Conservation (phyloP, 1,284 basidiomycete genomes). For the Boletus sp. region DNA sequence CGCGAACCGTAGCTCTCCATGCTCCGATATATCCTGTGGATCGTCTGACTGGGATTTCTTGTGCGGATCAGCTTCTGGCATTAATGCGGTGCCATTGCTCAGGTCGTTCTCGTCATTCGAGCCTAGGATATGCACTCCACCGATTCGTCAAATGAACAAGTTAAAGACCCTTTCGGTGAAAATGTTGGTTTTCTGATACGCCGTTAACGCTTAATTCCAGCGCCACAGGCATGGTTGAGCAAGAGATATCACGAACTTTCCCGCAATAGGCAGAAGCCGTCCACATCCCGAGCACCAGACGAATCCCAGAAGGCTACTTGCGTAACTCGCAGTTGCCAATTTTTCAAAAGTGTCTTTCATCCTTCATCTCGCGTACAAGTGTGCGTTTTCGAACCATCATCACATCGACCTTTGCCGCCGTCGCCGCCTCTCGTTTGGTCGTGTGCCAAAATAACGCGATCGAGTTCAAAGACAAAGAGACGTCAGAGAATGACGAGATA, state of each 20-base stretch:
- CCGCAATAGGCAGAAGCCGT: neutral
- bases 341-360: slow-evolving; percentile 4
- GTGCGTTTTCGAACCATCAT: neutral
- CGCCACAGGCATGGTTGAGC: slow-evolving; percentile 11
- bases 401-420: neutral
- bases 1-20: neutral
- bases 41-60: neutral
- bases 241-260: neutral
- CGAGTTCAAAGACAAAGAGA: slow-evolving; percentile 6
- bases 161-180: slow-evolving; percentile 13
- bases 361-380: slow-evolving; percentile 3
- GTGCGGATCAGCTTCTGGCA: neutral
- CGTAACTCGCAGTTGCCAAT: neutral
- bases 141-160: slow-evolving; percentile 2
- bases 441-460: slow-evolving; percentile 22
- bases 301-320: neutral
- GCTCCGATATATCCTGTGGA: neutral
- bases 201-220: neutral
- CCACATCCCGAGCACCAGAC: neutral
- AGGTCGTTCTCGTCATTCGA: neutral
- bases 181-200: neutral
- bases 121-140: neutral
- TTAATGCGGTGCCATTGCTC: neutral
- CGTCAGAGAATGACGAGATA: slow-evolving; percentile 7
- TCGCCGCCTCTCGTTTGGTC: slow-evolving; percentile 12